Evolutionary conservation across 2,329 filamentous ascomycete genomes (phyloP).

Genomic region (Diaporthe aspalathi): DNA sequence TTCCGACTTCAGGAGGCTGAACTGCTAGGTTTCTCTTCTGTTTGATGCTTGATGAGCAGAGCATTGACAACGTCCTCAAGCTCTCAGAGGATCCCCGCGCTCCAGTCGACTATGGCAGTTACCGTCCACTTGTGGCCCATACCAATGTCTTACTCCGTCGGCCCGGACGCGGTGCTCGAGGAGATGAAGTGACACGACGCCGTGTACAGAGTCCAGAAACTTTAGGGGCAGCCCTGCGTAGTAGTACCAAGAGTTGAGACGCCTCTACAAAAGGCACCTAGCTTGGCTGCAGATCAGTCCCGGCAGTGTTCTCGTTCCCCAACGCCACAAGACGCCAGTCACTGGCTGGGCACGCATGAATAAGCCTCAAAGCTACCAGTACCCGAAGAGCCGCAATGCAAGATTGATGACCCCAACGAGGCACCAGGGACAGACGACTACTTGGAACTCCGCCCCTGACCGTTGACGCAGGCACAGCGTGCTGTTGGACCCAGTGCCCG

Average conservation of each 20-base stretch:
- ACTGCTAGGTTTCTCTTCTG: neutral
- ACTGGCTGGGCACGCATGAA: neutral
- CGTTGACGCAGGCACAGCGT: neutral
- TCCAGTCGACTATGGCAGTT: too few relatives aligned
- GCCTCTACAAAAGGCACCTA: neutral
- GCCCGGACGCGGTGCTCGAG: too few relatives aligned
- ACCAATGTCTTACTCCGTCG: too few relatives aligned
- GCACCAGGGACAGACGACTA: neutral
- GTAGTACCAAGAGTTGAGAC: neutral
- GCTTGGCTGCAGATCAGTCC: conserved; percentile 21
- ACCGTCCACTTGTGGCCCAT: too few relatives aligned
- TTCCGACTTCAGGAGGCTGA: too few relatives aligned
- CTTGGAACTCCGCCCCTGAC: neutral
- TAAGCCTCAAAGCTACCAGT: conserved; percentile 6
- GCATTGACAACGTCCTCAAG: neutral
- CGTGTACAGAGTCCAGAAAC: too few relatives aligned
- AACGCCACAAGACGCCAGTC: conserved; percentile 13
- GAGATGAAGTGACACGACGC: too few relatives aligned
- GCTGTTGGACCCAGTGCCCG: neutral
- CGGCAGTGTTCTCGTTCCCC: neutral
- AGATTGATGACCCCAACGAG: conserved; percentile 1
- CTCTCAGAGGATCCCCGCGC: neutral
- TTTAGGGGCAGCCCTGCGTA: too few relatives aligned
- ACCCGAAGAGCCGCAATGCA: conserved; percentile 26
- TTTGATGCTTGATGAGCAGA: neutral